Base-by-base conservation (phyloP, 495 filamentous ascomycete genomes). In the Hypoxylon subgilvum region DNA sequence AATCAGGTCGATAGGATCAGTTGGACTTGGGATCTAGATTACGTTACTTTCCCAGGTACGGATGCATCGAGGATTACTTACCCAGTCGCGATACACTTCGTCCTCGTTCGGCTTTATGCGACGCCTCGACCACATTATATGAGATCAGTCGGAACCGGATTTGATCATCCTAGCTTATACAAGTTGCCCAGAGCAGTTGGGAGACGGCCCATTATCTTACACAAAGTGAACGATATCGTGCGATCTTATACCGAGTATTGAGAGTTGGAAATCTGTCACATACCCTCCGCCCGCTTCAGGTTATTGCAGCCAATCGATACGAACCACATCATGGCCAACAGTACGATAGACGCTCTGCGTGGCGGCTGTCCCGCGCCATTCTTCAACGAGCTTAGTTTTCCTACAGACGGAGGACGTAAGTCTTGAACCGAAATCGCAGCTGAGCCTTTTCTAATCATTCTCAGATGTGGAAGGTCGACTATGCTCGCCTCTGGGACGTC, bases 391-490 rank as follows among this genome's bases (percentile, higher is more conserved):
- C 42, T 47, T 19, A 22, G 32, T 14, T 58, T 61, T 32, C 76
- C 70, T 39, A 47, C 68, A 12, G 39, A 52, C 46, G 75, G 69
- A 48, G 75, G 75, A 59, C 73, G 75, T 78, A 74, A 76, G 75
- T 76, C 14, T 32, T 42, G 52, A 23, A 52, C 52, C 49, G 55
- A 61, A 63, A 47, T 65, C 41, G 17, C 52, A 6, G n/a, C 13
- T 9, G 9, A n/a, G 2, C 13, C 13, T 16, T 59, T 36, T 57
- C 60, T 64, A 48, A 64, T 59, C 8, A 13, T 27, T 13, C 62
- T 61, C 71, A 94, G 91, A 85, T 67, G 72, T 88, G 39, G 74
- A 76, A 14, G 91, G 92, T 56, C 81, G 90, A 39, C 79, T 85
- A 8, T 73, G 88, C 51, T 64, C 79, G 39, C 56, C 61, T 28